phyloP scores from a whole-genome alignment of 2,329 filamentous ascomycete genomes.

The Penicillium sclerotiorum region DNA sequence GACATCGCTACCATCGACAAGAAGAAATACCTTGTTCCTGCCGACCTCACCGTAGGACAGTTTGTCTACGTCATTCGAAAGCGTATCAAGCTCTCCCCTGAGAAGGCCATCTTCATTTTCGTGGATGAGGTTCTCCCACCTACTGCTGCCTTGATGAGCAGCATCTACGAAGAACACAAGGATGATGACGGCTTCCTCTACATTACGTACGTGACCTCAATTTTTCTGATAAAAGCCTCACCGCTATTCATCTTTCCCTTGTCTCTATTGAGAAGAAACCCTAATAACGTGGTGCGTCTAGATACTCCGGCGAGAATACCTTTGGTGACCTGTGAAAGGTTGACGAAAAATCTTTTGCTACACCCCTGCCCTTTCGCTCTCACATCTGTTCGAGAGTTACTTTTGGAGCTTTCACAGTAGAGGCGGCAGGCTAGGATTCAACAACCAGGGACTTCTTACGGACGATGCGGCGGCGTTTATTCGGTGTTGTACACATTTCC shows the following conservation, averaged over 20 bases:
- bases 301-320: constrained; percentile 98
- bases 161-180: constrained; percentile 99
- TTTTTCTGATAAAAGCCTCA: background rate
- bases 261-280: background rate
- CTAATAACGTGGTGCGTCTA: constrained; percentile 38
- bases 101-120: constrained; percentile 99
- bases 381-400: too few species aligned
- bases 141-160: constrained; percentile 97
- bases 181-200: constrained; percentile 87
- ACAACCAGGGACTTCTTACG: too few species aligned
- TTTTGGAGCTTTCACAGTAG: too few species aligned
- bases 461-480: constrained; percentile 24
- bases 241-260: background rate
- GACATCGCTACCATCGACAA: constrained; percentile 99
- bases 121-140: constrained; percentile 97
- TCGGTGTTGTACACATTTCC: constrained; percentile 25
- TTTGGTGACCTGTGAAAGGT: constrained; percentile 64
- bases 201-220: constrained; percentile 71
- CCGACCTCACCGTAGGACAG: constrained; percentile 97
- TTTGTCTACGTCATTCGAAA: constrained; percentile 99
- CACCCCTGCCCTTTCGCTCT: too few species aligned
- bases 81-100: constrained; percentile 98
- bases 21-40: constrained; percentile 99
- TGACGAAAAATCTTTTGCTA: background rate
- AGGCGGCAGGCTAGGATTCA: too few species aligned